Conservation (phyloP, 2,329 filamentous ascomycete species). For the Chrysoporthe puriensis region DNA sequence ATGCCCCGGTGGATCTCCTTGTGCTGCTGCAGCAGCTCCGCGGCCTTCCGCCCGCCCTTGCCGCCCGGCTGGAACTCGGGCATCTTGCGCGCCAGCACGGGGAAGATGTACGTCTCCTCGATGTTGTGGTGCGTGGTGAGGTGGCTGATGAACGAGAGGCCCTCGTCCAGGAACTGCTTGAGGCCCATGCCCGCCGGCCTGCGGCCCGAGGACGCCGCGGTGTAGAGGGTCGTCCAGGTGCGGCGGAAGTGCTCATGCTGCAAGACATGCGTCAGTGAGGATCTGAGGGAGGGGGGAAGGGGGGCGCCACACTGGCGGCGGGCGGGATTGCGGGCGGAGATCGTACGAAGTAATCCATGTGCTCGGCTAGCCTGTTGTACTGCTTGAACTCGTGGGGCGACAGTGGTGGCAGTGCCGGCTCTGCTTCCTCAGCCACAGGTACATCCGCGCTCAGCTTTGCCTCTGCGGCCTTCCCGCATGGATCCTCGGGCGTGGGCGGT, state of each 20-base stretch:
- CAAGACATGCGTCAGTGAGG: not conserved
- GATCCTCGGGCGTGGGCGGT: not conserved
- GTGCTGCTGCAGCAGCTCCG: conserved; percentile 72
- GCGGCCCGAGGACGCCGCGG: conserved; percentile 61
- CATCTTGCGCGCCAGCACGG: conserved; percentile 76
- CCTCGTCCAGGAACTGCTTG: conserved; percentile 68
- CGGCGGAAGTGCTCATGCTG: conserved; percentile 78
- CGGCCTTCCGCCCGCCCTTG: conserved; percentile 31
- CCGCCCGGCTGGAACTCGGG: conserved; percentile 65
- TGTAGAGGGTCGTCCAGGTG: conserved; percentile 73
- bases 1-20: conserved; percentile 77
- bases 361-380: conserved; percentile 75
- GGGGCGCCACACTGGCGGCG: conserved; percentile 12
- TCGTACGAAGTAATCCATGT: conserved; percentile 74
- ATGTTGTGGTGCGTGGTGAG: conserved; percentile 81
- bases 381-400: conserved; percentile 66
- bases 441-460: not conserved
- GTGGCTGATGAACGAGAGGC: conserved; percentile 70
- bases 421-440: conserved; percentile 10
- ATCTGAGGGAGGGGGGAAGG: conserved; percentile 7
- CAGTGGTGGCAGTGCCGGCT: conserved; percentile 59
- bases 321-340: too few relatives aligned
- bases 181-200: conserved; percentile 68
- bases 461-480: not conserved
- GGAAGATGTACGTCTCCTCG: conserved; percentile 83